Conservation (phyloP, 208 protist genomes). For the Willaertia magna region DNA sequence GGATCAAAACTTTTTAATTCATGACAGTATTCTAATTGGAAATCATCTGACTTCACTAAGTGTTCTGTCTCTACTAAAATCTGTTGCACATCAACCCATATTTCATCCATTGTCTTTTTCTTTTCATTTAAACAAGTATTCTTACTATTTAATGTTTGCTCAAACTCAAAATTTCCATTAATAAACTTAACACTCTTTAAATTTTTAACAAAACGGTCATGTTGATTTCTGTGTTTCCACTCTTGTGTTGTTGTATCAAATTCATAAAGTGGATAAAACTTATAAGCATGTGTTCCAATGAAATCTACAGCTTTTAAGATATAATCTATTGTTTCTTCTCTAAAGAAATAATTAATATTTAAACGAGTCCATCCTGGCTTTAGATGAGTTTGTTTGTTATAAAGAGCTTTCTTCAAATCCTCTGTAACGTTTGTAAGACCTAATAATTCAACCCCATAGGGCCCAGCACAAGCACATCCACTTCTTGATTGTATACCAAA, state of each 20-base stretch:
- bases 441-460: background rate
- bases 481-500: conserved; percentile 55
- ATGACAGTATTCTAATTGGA: background rate
- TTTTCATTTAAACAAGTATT: background rate
- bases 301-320: conserved; percentile 41
- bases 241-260: conserved; percentile 17
- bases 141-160: background rate
- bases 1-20: background rate
- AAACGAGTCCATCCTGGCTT: conserved; percentile 40
- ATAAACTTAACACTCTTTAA: conserved; percentile 27
- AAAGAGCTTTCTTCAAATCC: background rate
- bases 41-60: background rate
- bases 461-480: conserved; percentile 51
- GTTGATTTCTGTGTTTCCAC: background rate
- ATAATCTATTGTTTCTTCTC: conserved; percentile 28
- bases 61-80: background rate
- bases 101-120: background rate
- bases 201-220: conserved; percentile 22
- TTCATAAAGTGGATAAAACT: conserved; percentile 46
- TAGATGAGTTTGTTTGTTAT: conserved; percentile 27
- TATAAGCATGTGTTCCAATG: conserved; percentile 41
- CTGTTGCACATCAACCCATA: background rate
- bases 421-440: background rate
- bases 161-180: conserved; percentile 19
- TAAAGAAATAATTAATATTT: conserved; percentile 36